phyloP scores from a whole-genome alignment of 305 asterid genomes.

The Andrographis paniculata region DNA sequence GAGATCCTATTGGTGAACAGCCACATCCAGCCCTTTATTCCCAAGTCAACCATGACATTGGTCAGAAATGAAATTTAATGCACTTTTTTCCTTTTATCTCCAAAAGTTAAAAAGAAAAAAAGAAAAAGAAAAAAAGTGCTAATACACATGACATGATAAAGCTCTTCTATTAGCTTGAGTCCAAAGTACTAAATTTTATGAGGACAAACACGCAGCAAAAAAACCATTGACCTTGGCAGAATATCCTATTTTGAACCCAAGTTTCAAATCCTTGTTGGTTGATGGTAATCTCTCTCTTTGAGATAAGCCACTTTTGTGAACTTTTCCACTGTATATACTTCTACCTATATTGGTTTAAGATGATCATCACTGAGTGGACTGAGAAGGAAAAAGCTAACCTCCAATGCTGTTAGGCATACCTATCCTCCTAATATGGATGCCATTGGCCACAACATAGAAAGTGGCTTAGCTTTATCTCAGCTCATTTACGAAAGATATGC shows the following conservation, averaged over 20 bases:
- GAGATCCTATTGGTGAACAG: conserved; percentile 8
- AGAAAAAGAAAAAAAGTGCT: not conserved
- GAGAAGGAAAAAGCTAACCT: no score
- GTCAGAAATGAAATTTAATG: conserved; percentile 18
- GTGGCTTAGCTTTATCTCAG: conserved; percentile 13
- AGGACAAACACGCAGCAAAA: conserved; percentile 7
- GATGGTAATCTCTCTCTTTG: conserved; percentile 3
- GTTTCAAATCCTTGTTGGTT: conserved; percentile 15
- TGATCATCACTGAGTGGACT: conserved; percentile 2
- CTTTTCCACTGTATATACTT: conserved; percentile 14
- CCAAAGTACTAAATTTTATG: conserved; percentile 2
- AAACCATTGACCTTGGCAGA: conserved; percentile 12
- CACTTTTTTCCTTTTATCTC: conserved; percentile 1
- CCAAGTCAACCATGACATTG: conserved; percentile 19
- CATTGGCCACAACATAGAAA: conserved; percentile 7
- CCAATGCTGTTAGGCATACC: conserved; percentile 17
- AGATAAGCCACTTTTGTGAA: conserved; percentile 8
- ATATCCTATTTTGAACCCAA: conserved; percentile 13
- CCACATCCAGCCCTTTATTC: conserved; percentile 6
- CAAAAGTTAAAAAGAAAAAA: not conserved
- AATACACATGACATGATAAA: conserved; percentile 1
- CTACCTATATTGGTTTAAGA: conserved; percentile 11
- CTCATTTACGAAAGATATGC: not conserved
- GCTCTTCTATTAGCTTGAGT: conserved; percentile 8
- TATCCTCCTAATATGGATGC: conserved; percentile 7